These are phyloP conservation scores for Coemansia aciculifera DNA, from an alignment of 192 early-diverging fungal genomes.

Conservation along the genomic window DNA sequence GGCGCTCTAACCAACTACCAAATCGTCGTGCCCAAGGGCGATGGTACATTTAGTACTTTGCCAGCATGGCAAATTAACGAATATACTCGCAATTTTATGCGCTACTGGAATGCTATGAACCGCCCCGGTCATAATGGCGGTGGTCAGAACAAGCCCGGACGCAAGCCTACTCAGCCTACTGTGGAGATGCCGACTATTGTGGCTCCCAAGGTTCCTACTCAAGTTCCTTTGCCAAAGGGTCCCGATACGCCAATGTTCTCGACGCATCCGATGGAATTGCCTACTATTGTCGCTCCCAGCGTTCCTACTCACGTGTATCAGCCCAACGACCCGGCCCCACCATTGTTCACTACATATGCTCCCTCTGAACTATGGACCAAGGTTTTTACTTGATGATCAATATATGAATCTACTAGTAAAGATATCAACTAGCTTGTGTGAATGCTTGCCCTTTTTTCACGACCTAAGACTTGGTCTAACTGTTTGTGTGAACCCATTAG, in stretches of 20 bases:
- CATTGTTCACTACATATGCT: constrained; percentile 5
- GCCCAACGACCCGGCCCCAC: not conserved
- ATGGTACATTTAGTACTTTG: not conserved
- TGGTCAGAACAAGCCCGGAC: not conserved
- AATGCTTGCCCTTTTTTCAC: too few species aligned
- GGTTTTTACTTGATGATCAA: not conserved
- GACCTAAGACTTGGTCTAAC: too few species aligned
- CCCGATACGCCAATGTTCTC: not conserved
- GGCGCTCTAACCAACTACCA: constrained; percentile 9
- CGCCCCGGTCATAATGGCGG: not conserved
- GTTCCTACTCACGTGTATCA: not conserved
- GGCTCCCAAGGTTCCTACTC: not conserved
- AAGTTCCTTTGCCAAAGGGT: not conserved
- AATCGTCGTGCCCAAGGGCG: not conserved
- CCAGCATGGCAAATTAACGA: not conserved
- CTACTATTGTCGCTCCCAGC: not conserved
- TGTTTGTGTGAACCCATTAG: too few species aligned
- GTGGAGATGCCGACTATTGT: not conserved
- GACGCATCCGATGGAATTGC: not conserved
- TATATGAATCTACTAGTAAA: not conserved
- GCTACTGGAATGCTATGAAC: not conserved
- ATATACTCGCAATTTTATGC: not conserved
- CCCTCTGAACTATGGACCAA: constrained; percentile 13
- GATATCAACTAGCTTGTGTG: too few species aligned
- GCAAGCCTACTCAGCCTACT: not conserved